Base-by-base conservation (phyloP, 345 rosid species). In the Eucalyptus cloeziana region DNA sequence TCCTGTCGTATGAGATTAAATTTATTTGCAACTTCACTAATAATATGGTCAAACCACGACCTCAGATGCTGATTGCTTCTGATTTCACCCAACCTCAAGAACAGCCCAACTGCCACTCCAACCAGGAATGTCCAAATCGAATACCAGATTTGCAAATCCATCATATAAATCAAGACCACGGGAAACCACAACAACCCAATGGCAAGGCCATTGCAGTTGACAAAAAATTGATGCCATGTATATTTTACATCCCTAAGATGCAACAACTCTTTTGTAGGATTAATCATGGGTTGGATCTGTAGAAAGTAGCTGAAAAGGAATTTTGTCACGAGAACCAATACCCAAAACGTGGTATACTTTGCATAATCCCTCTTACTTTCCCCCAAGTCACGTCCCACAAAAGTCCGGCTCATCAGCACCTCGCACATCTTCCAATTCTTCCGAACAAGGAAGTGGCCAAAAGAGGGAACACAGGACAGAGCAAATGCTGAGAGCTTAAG, bases 111-210 rank as follows among this genome's bases (percentile, higher is more conserved):
- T 54, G 91, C 90, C 21, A 96, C 99, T 50, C 99, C 99, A 69
- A 94, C 95, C 85, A 97, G 91, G 10, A 99, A 94, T 45, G 99
- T 96, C 60, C 85, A 97, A 56, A 88, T 86, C n/a, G 93, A 52
- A 58, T 96, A 97, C 99, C 99, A 97, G 89, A 96, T 96, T 94
- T 96, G 99, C 91, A 97, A 89, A 93, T 97, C 99, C 99, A 97
- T 95, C 90, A 96, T 88, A 88, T 97, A 97, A 87, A 95, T 95
- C 90, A 94, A 91, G 88, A 95, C 93, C 89, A 96, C 94, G 10
- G 99, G 99, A 89, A 94, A 87, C 98, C 99, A 97, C 90, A 97
- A 71, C 67, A 94, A 88, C 62, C 92, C 94, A 31, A 96, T 97
- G 86, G 96, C 94, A 91, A 96, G 91, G 88, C 94, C 94, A 71